Conservation (phyloP, 75 land plant species). For the Ceratopteris richardii region DNA sequence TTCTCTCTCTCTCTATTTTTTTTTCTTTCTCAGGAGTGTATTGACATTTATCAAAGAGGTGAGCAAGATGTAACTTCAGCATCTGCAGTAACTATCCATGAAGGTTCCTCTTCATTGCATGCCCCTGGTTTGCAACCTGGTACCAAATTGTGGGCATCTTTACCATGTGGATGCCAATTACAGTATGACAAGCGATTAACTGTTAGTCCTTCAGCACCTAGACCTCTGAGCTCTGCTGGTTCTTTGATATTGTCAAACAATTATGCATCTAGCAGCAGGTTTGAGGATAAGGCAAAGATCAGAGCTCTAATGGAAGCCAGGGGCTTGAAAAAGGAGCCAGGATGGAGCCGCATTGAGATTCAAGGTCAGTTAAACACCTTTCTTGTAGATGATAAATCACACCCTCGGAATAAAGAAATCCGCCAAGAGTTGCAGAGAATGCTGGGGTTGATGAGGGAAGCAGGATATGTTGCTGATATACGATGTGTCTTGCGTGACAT, state of each 20-base stretch:
- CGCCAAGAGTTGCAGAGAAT: conserved; percentile 31
- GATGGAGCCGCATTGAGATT: conserved; percentile 47
- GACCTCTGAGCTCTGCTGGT: conserved; percentile 40
- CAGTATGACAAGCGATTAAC: too few species aligned
- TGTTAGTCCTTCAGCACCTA: too few species aligned
- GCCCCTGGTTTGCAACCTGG: too few species aligned
- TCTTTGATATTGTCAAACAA: conserved; percentile 48
- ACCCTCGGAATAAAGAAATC: conserved; percentile 32
- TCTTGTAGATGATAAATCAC: conserved; percentile 28
- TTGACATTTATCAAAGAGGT: too few species aligned
- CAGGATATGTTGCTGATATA: conserved; percentile 43
- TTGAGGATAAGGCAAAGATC: conserved; percentile 33
- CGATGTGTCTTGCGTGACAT: conserved; percentile 46
- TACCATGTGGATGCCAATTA: too few species aligned
- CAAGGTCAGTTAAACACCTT: conserved; percentile 41
- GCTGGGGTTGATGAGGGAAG: conserved; percentile 20
- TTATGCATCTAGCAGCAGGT: conserved; percentile 32
- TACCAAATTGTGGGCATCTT: too few species aligned
- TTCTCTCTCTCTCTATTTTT: too few species aligned
- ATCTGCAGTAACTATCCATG: too few species aligned
- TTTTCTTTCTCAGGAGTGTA: too few species aligned
- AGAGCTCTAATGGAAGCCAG: conserved; percentile 39
- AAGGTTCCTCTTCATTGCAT: too few species aligned
- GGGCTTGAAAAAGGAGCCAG: conserved; percentile 47
- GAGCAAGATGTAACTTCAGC: too few species aligned